These are phyloP conservation scores for Solioccasus polychromus DNA, from an alignment of 768 basidiomycete genomes.

Conservation along the genomic window DNA sequence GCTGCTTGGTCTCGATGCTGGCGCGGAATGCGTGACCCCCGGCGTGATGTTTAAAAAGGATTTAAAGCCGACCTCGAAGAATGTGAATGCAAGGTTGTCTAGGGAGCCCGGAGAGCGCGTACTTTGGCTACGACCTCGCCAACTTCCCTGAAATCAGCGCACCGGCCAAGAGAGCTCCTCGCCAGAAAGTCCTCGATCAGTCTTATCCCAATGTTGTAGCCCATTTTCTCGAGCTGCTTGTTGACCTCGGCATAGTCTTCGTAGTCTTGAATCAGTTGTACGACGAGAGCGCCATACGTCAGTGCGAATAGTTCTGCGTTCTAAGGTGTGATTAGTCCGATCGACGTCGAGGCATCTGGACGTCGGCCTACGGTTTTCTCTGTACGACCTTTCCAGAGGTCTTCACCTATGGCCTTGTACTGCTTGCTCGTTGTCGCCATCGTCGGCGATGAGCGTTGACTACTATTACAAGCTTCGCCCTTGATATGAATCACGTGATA, in stretches of 20 bases:
- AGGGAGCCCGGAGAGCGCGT: constrained; percentile 13
- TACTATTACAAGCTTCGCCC: not conserved
- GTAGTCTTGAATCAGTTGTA: constrained; percentile 98
- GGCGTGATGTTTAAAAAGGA: constrained; percentile 94
- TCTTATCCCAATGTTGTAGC: constrained; percentile 95
- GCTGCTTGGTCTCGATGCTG: constrained; percentile 49
- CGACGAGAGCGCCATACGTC: constrained; percentile 96
- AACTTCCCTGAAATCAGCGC: constrained; percentile 89
- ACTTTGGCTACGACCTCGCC: constrained; percentile 97
- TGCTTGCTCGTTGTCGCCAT: constrained; percentile 81
- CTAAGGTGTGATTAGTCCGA: constrained; percentile 42
- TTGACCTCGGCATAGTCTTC: constrained; percentile 95
- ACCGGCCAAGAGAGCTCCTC: constrained; percentile 86
- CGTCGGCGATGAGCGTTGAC: constrained; percentile 14
- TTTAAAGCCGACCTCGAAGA: constrained; percentile 88
- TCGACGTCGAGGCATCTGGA: constrained; percentile 12
- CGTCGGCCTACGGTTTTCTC: constrained; percentile 83
- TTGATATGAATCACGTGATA: constrained; percentile 25
- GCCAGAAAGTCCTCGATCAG: constrained; percentile 98
- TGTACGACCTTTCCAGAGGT: constrained; percentile 90
- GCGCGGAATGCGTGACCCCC: constrained; percentile 63
- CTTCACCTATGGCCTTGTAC: constrained; percentile 87
- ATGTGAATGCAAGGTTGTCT: not conserved
- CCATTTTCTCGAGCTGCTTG: constrained; percentile 99
- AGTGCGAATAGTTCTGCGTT: constrained; percentile 97